Evolutionary conservation across 306 rosid genomes (phyloP).

Genomic region (Trifolium pratense): DNA sequence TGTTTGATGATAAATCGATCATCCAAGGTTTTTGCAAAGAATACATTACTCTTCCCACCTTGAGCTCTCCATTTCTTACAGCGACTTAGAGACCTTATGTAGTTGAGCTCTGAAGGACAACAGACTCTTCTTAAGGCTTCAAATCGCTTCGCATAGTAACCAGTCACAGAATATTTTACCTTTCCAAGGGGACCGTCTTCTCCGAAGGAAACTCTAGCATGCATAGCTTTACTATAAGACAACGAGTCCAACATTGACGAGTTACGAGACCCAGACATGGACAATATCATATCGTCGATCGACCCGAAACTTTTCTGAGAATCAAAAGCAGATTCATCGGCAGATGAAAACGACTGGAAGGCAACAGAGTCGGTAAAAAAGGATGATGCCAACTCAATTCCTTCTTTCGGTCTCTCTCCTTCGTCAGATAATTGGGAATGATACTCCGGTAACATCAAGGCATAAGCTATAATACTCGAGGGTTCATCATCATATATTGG

Average conservation of each 20-base stretch:
- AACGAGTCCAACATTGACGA: slow-evolving; percentile 62
- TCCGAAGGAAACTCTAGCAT: slow-evolving; percentile 83
- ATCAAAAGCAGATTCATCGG: slow-evolving; percentile 63
- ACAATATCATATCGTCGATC: slow-evolving; percentile 60
- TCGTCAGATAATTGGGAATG: slow-evolving; percentile 61
- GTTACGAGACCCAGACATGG: slow-evolving; percentile 69
- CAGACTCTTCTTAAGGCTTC: slow-evolving; percentile 86
- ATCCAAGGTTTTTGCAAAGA: slow-evolving; percentile 94
- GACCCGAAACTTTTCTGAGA: slow-evolving; percentile 65
- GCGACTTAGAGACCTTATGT: slow-evolving; percentile 87
- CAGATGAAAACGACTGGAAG: slow-evolving; percentile 56
- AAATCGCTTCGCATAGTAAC: slow-evolving; percentile 84
- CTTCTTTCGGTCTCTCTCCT: slow-evolving; percentile 62
- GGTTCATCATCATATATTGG: slow-evolving; percentile 96
- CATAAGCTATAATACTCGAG: slow-evolving; percentile 83
- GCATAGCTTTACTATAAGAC: slow-evolving; percentile 65
- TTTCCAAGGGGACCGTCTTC: slow-evolving; percentile 79
- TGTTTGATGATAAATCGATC: slow-evolving; percentile 91
- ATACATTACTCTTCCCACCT: slow-evolving; percentile 98
- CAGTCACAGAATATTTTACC: slow-evolving; percentile 72
- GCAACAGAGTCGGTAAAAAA: slow-evolving; percentile 56
- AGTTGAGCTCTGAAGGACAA: slow-evolving; percentile 89
- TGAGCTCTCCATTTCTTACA: slow-evolving; percentile 98
- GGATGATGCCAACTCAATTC: slow-evolving; percentile 48
- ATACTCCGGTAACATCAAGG: slow-evolving; percentile 70